Percentiles rank a stretch among this genome's conserved stretches.
Evolutionary conservation across 306 rosid species (phyloP).

Genomic region (Prunus campanulata): DNA sequence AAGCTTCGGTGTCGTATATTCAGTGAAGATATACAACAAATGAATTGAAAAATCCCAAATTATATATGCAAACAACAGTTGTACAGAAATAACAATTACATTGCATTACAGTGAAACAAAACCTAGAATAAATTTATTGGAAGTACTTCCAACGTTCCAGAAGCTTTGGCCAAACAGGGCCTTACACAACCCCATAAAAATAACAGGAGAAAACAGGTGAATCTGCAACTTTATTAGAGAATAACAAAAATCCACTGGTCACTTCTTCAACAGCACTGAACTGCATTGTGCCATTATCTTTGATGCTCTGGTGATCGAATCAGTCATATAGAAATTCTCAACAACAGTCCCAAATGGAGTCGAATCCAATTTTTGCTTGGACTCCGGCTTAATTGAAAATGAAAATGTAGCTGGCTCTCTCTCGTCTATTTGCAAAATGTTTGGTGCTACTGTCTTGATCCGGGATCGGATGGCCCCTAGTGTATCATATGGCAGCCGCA

Average conservation of each 20-base stretch:
- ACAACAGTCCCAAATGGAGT: conserved; percentile 59
- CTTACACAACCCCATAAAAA: conserved; percentile 23
- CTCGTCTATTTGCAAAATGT: conserved; percentile 67
- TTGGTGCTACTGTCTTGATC: conserved; percentile 77
- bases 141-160: conserved; percentile 49
- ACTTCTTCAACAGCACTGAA: conserved; percentile 70
- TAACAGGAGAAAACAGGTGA: not conserved
- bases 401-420: conserved; percentile 80
- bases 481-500: conserved; percentile 73
- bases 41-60: conserved; percentile 11
- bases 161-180: conserved; percentile 34
- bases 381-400: conserved; percentile 60
- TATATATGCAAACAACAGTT: conserved; percentile 5
- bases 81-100: conserved; percentile 42
- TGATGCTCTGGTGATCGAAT: conserved; percentile 95
- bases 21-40: not conserved
- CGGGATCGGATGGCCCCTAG: conserved; percentile 61
- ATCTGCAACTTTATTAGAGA: conserved; percentile 35
- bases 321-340: conserved; percentile 96
- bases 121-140: conserved; percentile 43
- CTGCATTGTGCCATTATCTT: conserved; percentile 99
- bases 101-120: conserved; percentile 32
- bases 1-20: not conserved
- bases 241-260: conserved; percentile 35
- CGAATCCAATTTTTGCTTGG: conserved; percentile 38